Conservation (phyloP, 495 filamentous ascomycete genomes). For the Astrothelium macrocarpum region DNA sequence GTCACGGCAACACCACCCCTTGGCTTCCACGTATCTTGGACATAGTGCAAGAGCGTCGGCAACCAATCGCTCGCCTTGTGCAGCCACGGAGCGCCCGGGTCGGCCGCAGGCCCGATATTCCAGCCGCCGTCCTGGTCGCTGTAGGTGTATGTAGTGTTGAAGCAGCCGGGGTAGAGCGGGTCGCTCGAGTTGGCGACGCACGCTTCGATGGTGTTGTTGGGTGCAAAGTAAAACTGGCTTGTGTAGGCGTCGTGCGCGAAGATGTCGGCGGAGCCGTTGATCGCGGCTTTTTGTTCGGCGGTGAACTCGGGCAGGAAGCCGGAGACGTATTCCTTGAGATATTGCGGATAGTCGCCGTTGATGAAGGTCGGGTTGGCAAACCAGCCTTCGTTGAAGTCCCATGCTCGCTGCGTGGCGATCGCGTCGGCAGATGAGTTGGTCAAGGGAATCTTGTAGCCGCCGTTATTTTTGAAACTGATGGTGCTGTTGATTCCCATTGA, state of each 20-base stretch:
- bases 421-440: slow-evolving; percentile 23
- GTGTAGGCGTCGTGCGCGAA: slow-evolving; percentile 32
- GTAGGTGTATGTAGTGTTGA: slow-evolving; percentile 26
- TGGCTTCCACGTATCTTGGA: slow-evolving; percentile 29
- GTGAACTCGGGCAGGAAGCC: slow-evolving; percentile 26
- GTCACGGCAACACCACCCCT: slow-evolving; percentile 19
- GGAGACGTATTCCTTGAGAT: slow-evolving; percentile 22
- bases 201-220: slow-evolving; percentile 22
- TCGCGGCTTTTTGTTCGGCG: slow-evolving; percentile 20
- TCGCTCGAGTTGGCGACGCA: slow-evolving; percentile 22
- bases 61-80: slow-evolving; percentile 30
- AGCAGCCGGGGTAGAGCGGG: slow-evolving; percentile 22
- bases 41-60: slow-evolving; percentile 25
- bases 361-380: slow-evolving; percentile 27
- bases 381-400: slow-evolving; percentile 31
- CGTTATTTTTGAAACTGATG: slow-evolving; percentile 33
- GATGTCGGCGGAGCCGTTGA: slow-evolving; percentile 26
- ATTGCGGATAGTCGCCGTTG: slow-evolving; percentile 24
- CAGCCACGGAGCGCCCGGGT: slow-evolving; percentile 24
- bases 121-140: slow-evolving; percentile 21
- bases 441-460: slow-evolving; percentile 31
- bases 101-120: slow-evolving; percentile 26
- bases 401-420: slow-evolving; percentile 22
- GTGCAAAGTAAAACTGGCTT: slow-evolving; percentile 26
- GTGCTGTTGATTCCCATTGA: slow-evolving; percentile 26